Evolutionary conservation across 2,329 filamentous ascomycete species (phyloP), one percentile per base, ranked within the genome.

Genomic region (Alternaria ethzedia): DNA sequence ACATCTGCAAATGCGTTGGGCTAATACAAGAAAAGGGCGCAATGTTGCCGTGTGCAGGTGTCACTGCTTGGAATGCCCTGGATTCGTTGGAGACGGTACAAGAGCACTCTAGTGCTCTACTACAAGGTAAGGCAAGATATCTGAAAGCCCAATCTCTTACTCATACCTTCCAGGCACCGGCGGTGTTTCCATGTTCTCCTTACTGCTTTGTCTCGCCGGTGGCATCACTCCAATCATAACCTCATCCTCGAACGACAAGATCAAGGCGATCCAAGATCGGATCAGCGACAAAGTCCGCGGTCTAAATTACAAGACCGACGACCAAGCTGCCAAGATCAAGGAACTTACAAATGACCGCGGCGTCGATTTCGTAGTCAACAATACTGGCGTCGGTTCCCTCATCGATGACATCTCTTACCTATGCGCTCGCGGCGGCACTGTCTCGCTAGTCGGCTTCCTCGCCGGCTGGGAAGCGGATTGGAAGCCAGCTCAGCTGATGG

Each of bases 301-400:
- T 9, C 81, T 90, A 71, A 90, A 91, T 76, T 91, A 91, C 75
- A 86, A 84, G 57, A 82, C 75, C 0, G 80, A 83, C 0, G 83
- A 87, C 47, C 88, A 87, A 86, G 85, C 86, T 7, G 80, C 81
- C 4, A 83, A 84, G 51, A 87, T 86, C 13, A 82, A 83, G 64
- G 80, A 78, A 6, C 77, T 86, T 10, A 84, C 83, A 0, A 64
- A 75, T 0, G 70, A 73, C 36, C 74, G 75, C 25, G 81, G 81
- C 26, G 81, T 78, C 1, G 82, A 86, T 65, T 82, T 83, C 57
- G 82, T 85, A 50, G 75, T 86, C 52, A 84, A 86, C 59, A 77
- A 75, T 47, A 65, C 54, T 7, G 72, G 74, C 1, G 30, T 65
- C 5, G 54, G 36, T 1, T 74, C 71, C 10, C 41, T 77, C 4